Percentiles rank a stretch among this genome's conserved stretches.
Evolutionary conservation across 78 protist species (phyloP).

Genomic region (Trichosphaerium sp.): DNA sequence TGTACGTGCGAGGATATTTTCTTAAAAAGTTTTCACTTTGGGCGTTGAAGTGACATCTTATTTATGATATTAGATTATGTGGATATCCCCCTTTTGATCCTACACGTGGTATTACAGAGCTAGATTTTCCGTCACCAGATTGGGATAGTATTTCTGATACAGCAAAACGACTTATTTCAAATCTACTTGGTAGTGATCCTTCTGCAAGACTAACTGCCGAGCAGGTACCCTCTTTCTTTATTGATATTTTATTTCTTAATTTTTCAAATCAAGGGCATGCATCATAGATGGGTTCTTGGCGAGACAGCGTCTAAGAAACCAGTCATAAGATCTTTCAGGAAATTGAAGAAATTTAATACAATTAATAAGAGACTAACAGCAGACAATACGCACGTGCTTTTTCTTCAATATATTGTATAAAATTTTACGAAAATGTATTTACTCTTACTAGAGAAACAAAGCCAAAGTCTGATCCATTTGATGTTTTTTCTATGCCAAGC

Average conservation of each 20-base stretch:
- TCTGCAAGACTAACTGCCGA: conserved; percentile 26
- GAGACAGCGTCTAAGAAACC: conserved; percentile 16
- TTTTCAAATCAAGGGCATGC: background rate
- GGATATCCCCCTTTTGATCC: background rate
- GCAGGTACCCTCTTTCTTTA: conserved; percentile 40
- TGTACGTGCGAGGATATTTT: background rate
- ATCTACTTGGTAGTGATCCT: conserved; percentile 26
- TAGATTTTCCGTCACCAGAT: no score
- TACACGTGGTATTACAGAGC: no score
- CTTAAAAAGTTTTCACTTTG: background rate
- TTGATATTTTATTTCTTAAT: background rate
- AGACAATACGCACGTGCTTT: no score
- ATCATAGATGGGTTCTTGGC: background rate
- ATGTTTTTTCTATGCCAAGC: no score
- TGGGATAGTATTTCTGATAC: conserved; percentile 1
- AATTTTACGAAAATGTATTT: no score
- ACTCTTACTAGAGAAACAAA: no score
- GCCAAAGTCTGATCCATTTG: no score
- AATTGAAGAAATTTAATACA: conserved; percentile 27
- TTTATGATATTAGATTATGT: background rate
- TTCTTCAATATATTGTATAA: no score
- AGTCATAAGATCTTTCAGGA: conserved; percentile 30
- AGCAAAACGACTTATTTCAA: conserved; percentile 28
- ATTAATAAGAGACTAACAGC: conserved; percentile 10
- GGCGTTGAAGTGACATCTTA: background rate